A percentile compares a stretch with the other conserved stretches of the same genome.
These are phyloP conservation scores for Mycena citricolor DNA, from an alignment of 1,284 basidiomycete species.

Conservation along the genomic window DNA sequence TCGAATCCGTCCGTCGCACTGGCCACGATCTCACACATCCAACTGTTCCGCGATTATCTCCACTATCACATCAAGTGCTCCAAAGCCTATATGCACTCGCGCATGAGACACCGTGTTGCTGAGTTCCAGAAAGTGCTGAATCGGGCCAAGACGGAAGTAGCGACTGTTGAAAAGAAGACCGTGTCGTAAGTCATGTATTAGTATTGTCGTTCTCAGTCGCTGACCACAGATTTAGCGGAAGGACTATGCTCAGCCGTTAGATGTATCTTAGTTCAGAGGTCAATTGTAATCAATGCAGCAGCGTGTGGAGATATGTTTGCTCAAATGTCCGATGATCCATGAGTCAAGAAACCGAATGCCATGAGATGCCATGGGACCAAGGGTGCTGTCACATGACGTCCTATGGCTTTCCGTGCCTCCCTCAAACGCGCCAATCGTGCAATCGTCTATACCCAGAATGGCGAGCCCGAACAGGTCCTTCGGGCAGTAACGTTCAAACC, in stretches of 20 bases:
- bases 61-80: slow-evolving; percentile 99
- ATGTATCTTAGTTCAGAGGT: too few species aligned
- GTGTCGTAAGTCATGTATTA: slow-evolving; percentile 84
- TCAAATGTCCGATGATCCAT: too few species aligned
- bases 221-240: too few species aligned
- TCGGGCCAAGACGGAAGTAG: slow-evolving; percentile 93
- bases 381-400: too few species aligned
- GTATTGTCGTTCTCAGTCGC: slow-evolving; percentile 5
- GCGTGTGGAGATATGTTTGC: too few species aligned
- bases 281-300: too few species aligned
- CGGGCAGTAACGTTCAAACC: slow-evolving; percentile 50
- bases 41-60: slow-evolving; percentile 96
- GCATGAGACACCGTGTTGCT: slow-evolving; percentile 92
- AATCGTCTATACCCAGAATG: slow-evolving; percentile 60
- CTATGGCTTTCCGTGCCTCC: slow-evolving; percentile 14
- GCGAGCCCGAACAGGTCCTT: slow-evolving; percentile 62
- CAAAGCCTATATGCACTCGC: slow-evolving; percentile 99
- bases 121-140: slow-evolving; percentile 99
- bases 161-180: slow-evolving; percentile 86
- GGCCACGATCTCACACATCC: slow-evolving; percentile 93
- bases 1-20: slow-evolving; percentile 69
- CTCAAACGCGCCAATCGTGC: slow-evolving; percentile 48
- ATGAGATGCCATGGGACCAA: too few species aligned
- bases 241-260: too few species aligned
- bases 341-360: too few species aligned